phyloP scores from a whole-genome alignment of 768 basidiomycete species.

The Rhizopogon vesiculosus region DNA sequence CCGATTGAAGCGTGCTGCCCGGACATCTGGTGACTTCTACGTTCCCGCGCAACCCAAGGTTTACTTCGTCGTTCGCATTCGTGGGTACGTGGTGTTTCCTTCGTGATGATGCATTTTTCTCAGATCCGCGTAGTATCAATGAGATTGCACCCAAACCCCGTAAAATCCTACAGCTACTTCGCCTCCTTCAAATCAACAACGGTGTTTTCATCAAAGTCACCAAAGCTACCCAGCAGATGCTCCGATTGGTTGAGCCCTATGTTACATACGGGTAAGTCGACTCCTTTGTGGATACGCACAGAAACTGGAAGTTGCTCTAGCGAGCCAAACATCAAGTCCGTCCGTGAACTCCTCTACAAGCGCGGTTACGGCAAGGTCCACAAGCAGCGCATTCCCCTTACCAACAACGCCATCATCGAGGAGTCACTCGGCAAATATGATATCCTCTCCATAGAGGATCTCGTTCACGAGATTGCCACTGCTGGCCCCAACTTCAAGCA shows the following conservation, averaged over 20 bases:
- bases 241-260: constrained; percentile 96
- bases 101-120: constrained; percentile 6
- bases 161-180: constrained; percentile 98
- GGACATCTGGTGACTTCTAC: constrained; percentile 92
- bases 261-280: constrained; percentile 85
- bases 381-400: constrained; percentile 95
- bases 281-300: neutral
- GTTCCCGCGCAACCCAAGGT: constrained; percentile 96
- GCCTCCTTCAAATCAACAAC: constrained; percentile 99
- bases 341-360: constrained; percentile 98
- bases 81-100: constrained; percentile 61
- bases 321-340: constrained; percentile 94
- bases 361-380: constrained; percentile 98
- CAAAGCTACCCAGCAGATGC: constrained; percentile 95
- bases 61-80: constrained; percentile 95
- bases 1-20: constrained; percentile 89
- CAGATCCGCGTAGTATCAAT: constrained; percentile 72
- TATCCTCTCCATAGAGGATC: constrained; percentile 95
- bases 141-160: constrained; percentile 99
- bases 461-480: constrained; percentile 94
- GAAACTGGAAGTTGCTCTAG: constrained; percentile 32
- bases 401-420: constrained; percentile 94
- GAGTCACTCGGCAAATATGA: constrained; percentile 85
- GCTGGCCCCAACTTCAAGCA: constrained; percentile 99
- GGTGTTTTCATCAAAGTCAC: constrained; percentile 98